Base-by-base conservation (phyloP, 441 rosid genomes). In the Manihot esculenta region DNA sequence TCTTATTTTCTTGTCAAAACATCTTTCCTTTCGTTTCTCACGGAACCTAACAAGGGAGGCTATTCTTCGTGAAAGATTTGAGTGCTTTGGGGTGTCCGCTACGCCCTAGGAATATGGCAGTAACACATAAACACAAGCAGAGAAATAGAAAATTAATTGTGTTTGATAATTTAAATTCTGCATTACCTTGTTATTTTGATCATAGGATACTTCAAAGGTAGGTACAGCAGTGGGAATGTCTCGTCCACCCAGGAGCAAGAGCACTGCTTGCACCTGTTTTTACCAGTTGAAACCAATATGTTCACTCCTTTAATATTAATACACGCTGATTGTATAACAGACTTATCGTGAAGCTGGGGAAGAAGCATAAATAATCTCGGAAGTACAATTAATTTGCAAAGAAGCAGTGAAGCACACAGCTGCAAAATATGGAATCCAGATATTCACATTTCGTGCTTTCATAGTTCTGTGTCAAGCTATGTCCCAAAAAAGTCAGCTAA, bases 1-100 rank as follows among this genome's bases (percentile, higher is more conserved):
- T 75, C 96, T 81, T 81, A 90, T 83, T 83, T 88, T 88, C 90
- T 90, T 90, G 76, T 90, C 96, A 70, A 90, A 87, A 73, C 90
- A 87, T 78, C 92, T 83, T 81, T 90, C 96, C 80, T 90, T 88
- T 50, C 92, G 75, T 78, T 90, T 88, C 76, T 90, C 90, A 48
- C 92, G 84, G 66, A 90, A 90, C 81, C 93, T 88, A 76, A 85
- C 90, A 74, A 90, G 83, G 35, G 93, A 88, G 66, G 93, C 96
- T 79, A 87, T 81, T 77, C 90, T 81, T 69, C 83, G 78, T 30
- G 93, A 87, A 70, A 85, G 86, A 82, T 85, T 88, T 49, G 89
- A 83, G 62, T 82, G 82, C 75, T 78, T 85, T 62, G 86, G 85
- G 42, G 64, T 68, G 71, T 87, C 90, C 74, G 66, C 76, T 60